Evolutionary conservation across 208 protist genomes (phyloP).

Genomic region (Leishmania tropica): DNA sequence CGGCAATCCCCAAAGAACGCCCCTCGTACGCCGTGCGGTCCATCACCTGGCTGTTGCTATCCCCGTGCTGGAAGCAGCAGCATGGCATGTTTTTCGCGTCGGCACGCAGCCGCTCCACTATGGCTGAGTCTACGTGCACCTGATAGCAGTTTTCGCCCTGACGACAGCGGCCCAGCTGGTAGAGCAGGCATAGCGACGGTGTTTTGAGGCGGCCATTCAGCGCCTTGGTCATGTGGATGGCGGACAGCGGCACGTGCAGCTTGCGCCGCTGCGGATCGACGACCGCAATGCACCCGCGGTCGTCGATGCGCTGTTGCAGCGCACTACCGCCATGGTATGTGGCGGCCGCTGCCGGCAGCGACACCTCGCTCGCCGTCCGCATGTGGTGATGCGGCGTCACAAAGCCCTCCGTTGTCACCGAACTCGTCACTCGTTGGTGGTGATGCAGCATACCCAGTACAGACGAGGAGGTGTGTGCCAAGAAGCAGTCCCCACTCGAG

Average conservation of each 20-base stretch:
- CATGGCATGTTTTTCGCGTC: constrained; percentile 57
- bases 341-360: constrained; percentile 22
- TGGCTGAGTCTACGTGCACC: constrained; percentile 60
- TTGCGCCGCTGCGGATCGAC: constrained; percentile 80
- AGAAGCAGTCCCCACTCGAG: constrained; percentile 22
- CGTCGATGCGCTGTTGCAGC: constrained; percentile 29
- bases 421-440: constrained; percentile 3
- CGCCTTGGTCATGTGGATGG: constrained; percentile 63
- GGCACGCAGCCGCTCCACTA: constrained; percentile 58
- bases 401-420: constrained; percentile 7
- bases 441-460: background rate
- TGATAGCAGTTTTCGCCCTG: constrained; percentile 81
- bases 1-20: constrained; percentile 28
- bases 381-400: constrained; percentile 4
- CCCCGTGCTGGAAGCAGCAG: constrained; percentile 77
- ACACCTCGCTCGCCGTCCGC: constrained; percentile 25
- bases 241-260: constrained; percentile 57
- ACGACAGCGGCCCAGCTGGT: constrained; percentile 63
- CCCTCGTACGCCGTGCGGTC: constrained; percentile 21
- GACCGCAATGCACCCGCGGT: constrained; percentile 48
- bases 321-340: constrained; percentile 26
- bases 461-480: constrained; percentile 10
- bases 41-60: constrained; percentile 42
- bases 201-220: constrained; percentile 47
- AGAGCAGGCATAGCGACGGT: constrained; percentile 83